A percentile compares a stretch with the other conserved stretches of the same genome.
These are phyloP conservation scores for Boletus sp. DNA, from an alignment of 768 basidiomycete genomes.

Conservation along the genomic window DNA sequence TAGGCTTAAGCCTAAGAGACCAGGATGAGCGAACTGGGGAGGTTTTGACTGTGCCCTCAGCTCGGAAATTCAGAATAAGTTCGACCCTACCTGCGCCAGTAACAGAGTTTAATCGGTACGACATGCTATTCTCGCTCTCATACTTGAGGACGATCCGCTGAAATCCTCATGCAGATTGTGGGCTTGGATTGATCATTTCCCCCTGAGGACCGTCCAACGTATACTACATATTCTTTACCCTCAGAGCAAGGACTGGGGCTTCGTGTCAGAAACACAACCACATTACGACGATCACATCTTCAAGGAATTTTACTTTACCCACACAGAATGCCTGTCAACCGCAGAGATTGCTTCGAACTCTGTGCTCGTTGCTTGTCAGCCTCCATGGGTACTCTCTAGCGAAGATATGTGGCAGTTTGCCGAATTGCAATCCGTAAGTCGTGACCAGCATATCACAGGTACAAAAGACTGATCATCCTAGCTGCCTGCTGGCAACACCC, in stretches of 20 bases:
- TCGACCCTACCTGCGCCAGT: slow-evolving; percentile 28
- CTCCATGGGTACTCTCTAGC: slow-evolving; percentile 55
- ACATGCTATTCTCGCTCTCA: background rate
- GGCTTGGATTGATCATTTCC: slow-evolving; percentile 33
- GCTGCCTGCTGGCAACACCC: slow-evolving; percentile 34
- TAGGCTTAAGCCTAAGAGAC: slow-evolving; percentile 22
- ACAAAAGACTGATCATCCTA: slow-evolving; percentile 7
- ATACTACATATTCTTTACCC: slow-evolving; percentile 45
- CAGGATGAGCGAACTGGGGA: slow-evolving; percentile 29
- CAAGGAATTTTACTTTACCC: slow-evolving; percentile 45
- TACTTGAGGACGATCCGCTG: background rate
- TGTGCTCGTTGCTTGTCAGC: slow-evolving; percentile 55
- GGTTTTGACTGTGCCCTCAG: slow-evolving; percentile 31
- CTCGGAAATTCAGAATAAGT: slow-evolving; percentile 27
- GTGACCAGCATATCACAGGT: background rate
- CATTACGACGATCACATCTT: slow-evolving; percentile 41
- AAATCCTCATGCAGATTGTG: slow-evolving; percentile 21
- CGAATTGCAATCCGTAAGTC: slow-evolving; percentile 32
- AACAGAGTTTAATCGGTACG: slow-evolving; percentile 32
- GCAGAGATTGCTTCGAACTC: slow-evolving; percentile 31
- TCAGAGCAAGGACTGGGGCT: slow-evolving; percentile 40
- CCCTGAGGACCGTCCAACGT: slow-evolving; percentile 32
- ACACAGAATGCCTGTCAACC: slow-evolving; percentile 16
- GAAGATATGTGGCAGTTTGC: slow-evolving; percentile 54
- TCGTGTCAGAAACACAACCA: slow-evolving; percentile 33